These are phyloP conservation scores for Zoysia japonica DNA, from an alignment of 176 grass and related monocot species.

Conservation along the genomic window DNA sequence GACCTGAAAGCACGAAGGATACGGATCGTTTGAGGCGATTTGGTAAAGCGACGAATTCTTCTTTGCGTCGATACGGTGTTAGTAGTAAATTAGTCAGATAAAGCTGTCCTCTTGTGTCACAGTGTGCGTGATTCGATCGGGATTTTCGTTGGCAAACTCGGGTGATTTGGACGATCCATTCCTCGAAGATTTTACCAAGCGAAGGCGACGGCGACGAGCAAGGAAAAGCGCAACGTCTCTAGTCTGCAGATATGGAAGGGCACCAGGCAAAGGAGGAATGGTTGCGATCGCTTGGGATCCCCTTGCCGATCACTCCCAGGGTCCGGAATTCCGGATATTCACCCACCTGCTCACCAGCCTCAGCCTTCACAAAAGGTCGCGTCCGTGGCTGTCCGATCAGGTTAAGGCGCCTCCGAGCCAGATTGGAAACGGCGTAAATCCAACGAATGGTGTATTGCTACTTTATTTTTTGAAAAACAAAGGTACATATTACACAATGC, in stretches of 20 bases:
- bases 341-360: too few relatives aligned
- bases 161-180: background rate
- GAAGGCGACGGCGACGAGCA: background rate
- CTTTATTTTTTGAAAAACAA: background rate
- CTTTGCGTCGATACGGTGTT: background rate
- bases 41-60: background rate
- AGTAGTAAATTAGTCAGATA: background rate
- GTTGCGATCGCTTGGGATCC: too few relatives aligned
- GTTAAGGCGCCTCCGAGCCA: too few relatives aligned
- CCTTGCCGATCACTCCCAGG: too few relatives aligned
- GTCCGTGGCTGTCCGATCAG: too few relatives aligned
- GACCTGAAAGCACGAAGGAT: slow-evolving; percentile 25
- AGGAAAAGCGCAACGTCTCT: background rate
- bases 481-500: background rate
- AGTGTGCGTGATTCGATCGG: too few relatives aligned
- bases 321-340: too few relatives aligned
- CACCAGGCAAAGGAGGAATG: too few relatives aligned
- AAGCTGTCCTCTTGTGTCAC: background rate
- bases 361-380: too few relatives aligned
- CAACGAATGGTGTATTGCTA: background rate
- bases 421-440: background rate
- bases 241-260: background rate
- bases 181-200: background rate
- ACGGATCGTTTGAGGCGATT: slow-evolving; percentile 21
- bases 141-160: background rate